Conservation (phyloP, 306 rosid genomes). For the Adenanthera pavonina region DNA sequence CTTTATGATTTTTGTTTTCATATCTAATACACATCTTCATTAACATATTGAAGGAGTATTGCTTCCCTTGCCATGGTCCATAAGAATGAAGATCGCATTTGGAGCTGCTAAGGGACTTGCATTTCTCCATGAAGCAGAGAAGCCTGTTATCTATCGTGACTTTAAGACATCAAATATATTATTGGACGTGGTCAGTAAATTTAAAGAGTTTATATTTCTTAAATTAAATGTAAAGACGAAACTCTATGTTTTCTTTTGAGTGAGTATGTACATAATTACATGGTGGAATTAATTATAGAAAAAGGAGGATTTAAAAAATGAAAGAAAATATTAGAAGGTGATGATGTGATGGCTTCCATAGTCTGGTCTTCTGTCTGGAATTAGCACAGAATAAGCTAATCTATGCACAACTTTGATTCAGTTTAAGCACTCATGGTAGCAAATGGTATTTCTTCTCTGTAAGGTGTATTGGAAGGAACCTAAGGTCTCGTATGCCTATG, state of each 20-base stretch:
- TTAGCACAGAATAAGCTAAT: background rate
- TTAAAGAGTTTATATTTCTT: slow-evolving; percentile 5
- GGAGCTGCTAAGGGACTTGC: slow-evolving; percentile 99
- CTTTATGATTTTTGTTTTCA: slow-evolving; percentile 12
- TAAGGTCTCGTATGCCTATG: background rate
- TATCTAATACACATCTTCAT: slow-evolving; percentile 24
- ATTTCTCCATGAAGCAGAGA: slow-evolving; percentile 95
- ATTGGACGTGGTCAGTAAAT: slow-evolving; percentile 70
- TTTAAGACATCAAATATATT: slow-evolving; percentile 94
- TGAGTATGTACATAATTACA: background rate
- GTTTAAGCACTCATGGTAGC: background rate
- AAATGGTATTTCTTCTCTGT: background rate
- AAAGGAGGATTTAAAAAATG: background rate
- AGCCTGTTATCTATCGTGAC: slow-evolving; percentile 98
- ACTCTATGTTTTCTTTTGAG: background rate
- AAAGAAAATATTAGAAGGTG: background rate
- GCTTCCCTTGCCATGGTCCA: slow-evolving; percentile 96
- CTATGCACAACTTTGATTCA: background rate
- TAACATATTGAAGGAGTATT: slow-evolving; percentile 66
- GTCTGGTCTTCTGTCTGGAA: background rate
- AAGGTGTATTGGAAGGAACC: background rate
- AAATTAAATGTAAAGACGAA: background rate
- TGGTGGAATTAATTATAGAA: background rate
- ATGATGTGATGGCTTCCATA: slow-evolving; percentile 5
- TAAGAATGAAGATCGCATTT: slow-evolving; percentile 94